Percentiles rank a stretch among this genome's conserved stretches.
These are phyloP conservation scores for Boletus speciosus DNA, from an alignment of 768 basidiomycete species.

Conservation along the genomic window DNA sequence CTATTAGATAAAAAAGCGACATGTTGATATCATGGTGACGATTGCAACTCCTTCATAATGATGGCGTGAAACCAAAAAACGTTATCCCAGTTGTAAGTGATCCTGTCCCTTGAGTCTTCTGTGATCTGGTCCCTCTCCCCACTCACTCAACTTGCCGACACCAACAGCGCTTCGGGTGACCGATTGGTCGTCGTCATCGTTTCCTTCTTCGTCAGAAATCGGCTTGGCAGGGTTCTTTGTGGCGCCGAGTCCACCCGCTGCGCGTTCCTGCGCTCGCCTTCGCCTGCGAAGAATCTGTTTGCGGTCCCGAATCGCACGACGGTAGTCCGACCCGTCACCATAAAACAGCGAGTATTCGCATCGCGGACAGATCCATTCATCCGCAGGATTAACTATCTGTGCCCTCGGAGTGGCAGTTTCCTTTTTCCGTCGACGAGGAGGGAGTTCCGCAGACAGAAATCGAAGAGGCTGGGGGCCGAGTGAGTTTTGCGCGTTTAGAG, in stretches of 20 bases:
- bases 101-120: slow-evolving; percentile 16
- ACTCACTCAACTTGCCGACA: slow-evolving; percentile 6
- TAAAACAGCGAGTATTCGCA: slow-evolving; percentile 94
- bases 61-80: slow-evolving; percentile 11
- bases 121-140: slow-evolving; percentile 18
- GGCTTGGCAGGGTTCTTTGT: slow-evolving; percentile 21
- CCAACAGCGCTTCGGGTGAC: not conserved
- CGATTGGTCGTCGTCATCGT: slow-evolving; percentile 14
- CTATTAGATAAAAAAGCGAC: slow-evolving; percentile 33
- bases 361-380: slow-evolving; percentile 93
- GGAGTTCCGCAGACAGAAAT: slow-evolving; percentile 68
- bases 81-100: slow-evolving; percentile 23
- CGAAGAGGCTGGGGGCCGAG: slow-evolving; percentile 60
- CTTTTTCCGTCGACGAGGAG: slow-evolving; percentile 40
- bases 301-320: slow-evolving; percentile 61
- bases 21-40: slow-evolving; percentile 21
- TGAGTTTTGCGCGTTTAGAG: slow-evolving; percentile 43
- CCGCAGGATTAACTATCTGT: slow-evolving; percentile 53
- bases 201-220: slow-evolving; percentile 25
- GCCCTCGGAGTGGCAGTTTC: slow-evolving; percentile 26
- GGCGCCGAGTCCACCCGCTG: slow-evolving; percentile 36
- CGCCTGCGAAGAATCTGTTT: slow-evolving; percentile 76
- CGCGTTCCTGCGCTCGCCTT: slow-evolving; percentile 67
- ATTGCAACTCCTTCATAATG: slow-evolving; percentile 25
- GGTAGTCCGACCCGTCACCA: slow-evolving; percentile 69